These are phyloP conservation scores for Naegleria fowleri DNA, from an alignment of 208 protist species.

Conservation along the genomic window DNA sequence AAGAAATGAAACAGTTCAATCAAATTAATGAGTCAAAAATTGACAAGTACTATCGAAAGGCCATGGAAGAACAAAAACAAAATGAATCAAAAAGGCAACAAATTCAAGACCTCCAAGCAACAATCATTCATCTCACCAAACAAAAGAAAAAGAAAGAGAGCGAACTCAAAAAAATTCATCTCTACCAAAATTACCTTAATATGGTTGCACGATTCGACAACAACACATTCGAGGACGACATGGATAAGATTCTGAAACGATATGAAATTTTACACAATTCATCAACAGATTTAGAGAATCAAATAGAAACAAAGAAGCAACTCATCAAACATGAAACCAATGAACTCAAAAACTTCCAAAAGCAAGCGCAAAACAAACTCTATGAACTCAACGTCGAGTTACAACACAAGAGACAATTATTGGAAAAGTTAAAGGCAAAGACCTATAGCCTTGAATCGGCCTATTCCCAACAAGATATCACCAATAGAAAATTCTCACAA, in stretches of 20 bases:
- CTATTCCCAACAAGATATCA: not conserved
- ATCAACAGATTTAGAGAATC: not conserved
- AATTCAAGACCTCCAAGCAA: not conserved
- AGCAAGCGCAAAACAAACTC: not conserved
- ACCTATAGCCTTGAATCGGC: not conserved
- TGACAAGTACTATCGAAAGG: not conserved
- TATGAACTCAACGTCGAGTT: not conserved
- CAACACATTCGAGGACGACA: slow-evolving; percentile 7
- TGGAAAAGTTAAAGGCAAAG: not conserved
- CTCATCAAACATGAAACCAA: not conserved
- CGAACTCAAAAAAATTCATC: not conserved
- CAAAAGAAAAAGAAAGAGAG: not conserved
- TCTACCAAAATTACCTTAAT: not conserved
- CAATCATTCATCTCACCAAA: not conserved
- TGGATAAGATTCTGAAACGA: slow-evolving; percentile 6
- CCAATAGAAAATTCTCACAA: not conserved
- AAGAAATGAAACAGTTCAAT: slow-evolving; percentile 5
- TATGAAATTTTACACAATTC: not conserved
- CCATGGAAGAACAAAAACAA: not conserved
- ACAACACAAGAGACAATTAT: not conserved
- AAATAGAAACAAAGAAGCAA: not conserved
- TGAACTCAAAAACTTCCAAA: not conserved
- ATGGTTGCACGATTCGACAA: not conserved
- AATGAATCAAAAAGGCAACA: not conserved
- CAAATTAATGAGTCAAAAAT: not conserved